Evolutionary conservation across 2,329 filamentous ascomycete species (phyloP), one percentile per base, ranked within the genome.

Genomic region (Triangularia setosa): DNA sequence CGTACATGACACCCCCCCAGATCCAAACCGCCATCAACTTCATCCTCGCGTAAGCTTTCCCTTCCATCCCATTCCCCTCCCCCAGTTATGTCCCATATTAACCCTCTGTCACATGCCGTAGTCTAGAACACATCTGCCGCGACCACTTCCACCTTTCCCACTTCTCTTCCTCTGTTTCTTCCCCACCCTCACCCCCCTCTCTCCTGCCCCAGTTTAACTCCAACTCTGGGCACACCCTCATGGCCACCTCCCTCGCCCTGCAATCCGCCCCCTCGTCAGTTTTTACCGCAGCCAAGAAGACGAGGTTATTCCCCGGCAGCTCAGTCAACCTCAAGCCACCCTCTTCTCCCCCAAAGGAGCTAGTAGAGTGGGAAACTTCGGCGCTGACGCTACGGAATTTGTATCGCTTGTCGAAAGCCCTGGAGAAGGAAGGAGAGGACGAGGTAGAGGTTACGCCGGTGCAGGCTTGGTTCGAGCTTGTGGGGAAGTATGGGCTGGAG

Each of bases 391-490:
- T 84, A 25, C 71, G 74, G 28, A 73, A 74, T 16, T 76, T 84
- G 23, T 74, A 78, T 65, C 77, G 77, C n/a, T 77, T 84, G 2
- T 81, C 82, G 1, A 71, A 73, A 58, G 77, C 78, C 52, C 75
- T 84, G 24, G 81, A 79, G 16, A 48, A 48, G 7, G 33, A n/a
- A 70, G 75, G 77, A 3, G 75, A 77, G 27, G 74, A 78, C 27
- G 72, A 74, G 59, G 62, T 72, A 18, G 82, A 84, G 70, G 70
- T 84, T 44, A 79, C 82, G 27, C 82, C 83, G 16, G 79, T 84
- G 25, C 82, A 84, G 73, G 81, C 79, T 1, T 84, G 82, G 82
- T 85, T 84, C 71, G 82, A 84, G 75, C 76, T 84, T 25, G 78
- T 77, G 24, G 71, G 67, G 3, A 70, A 75, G 40, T 83, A 79